These are phyloP conservation scores for Acmispon strigosus DNA, from an alignment of 306 rosid species.

Conservation along the genomic window DNA sequence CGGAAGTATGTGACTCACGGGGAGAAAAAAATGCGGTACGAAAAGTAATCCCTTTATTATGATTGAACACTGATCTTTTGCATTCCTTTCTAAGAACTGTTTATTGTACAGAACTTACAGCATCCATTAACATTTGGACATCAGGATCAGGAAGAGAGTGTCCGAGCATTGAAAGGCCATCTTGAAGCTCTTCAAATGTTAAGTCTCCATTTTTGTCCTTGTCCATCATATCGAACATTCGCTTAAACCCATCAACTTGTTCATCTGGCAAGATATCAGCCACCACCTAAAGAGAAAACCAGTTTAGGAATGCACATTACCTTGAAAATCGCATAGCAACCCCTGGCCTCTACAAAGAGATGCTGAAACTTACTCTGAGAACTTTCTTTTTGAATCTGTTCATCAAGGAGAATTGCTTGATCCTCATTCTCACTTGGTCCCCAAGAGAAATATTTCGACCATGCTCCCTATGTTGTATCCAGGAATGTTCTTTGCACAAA, in stretches of 20 bases:
- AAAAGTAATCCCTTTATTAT: too few species aligned
- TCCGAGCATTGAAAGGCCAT: constrained; percentile 66
- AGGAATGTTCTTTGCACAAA: constrained; percentile 54
- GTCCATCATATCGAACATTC: constrained; percentile 79
- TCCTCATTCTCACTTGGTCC: constrained; percentile 73
- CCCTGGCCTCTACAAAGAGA: not conserved
- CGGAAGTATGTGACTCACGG: too few species aligned
- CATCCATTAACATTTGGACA: constrained; percentile 68
- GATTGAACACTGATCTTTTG: not conserved
- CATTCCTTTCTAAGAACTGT: not conserved
- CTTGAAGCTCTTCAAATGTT: constrained; percentile 77
- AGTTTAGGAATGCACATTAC: not conserved
- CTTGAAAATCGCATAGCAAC: not conserved
- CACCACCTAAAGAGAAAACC: constrained; percentile 53
- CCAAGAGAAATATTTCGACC: constrained; percentile 58
- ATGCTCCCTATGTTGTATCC: constrained; percentile 66
- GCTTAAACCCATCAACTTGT: constrained; percentile 54
- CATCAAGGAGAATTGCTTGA: constrained; percentile 89
- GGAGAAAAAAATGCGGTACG: too few species aligned
- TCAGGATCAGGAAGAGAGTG: constrained; percentile 68
- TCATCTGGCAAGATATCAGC: constrained; percentile 79
- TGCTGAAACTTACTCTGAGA: constrained; percentile 62
- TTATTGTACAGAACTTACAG: constrained; percentile 46
- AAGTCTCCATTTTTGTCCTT: constrained; percentile 71
- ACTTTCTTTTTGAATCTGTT: constrained; percentile 89